Evolutionary conservation across 2,329 filamentous ascomycete species (phyloP), one percentile per base, ranked within the genome.

Genomic region (Myriosclerotinia scirpicola): DNA sequence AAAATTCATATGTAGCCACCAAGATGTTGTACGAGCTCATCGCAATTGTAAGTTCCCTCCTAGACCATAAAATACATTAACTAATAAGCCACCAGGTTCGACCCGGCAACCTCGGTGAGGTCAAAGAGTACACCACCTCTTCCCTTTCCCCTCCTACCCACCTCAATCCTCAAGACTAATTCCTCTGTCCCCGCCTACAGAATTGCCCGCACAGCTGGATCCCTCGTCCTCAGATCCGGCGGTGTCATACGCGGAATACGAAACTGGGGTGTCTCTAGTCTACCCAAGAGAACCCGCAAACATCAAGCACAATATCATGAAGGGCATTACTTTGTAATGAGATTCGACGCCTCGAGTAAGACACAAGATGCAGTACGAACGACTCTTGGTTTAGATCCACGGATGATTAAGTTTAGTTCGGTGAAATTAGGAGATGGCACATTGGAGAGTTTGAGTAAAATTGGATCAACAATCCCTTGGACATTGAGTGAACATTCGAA

Each of bases 301-400:
- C 89, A 96, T 79, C 93, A 97, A 80, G 87, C 90, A 73, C 88
- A 87, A 72, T 90, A 98, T 84, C 86, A 86, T 71, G 85, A 88
- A 73, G 95, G 95, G 65, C 93, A 98, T 82, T 96, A 99, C 84
- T 99, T 99, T 79, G 90, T 96, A 76, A 91, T 99, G 90, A 91
- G 95, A 74, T 99, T 97, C 83, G 95, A 99, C 78, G 82, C 90
- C 66, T 90, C 88, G 68, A 81, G 88, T 9, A 79, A 82, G 61
- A 89, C 91, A 9, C 94, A 98, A 79, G 81, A 90, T 71, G 83
- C 87, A 54, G 85, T 99, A 52, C 85, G 89, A 69, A 84, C 84
- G 68, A 94, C 91, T 22, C 83, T 99, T 71, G 85, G 87, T 61
- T 83, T 96, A 72, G 95, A 99, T 80, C 94, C 95, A 52, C 84